Base-by-base conservation (phyloP, 2,329 filamentous ascomycete species). In the Penicillium nordicum region DNA sequence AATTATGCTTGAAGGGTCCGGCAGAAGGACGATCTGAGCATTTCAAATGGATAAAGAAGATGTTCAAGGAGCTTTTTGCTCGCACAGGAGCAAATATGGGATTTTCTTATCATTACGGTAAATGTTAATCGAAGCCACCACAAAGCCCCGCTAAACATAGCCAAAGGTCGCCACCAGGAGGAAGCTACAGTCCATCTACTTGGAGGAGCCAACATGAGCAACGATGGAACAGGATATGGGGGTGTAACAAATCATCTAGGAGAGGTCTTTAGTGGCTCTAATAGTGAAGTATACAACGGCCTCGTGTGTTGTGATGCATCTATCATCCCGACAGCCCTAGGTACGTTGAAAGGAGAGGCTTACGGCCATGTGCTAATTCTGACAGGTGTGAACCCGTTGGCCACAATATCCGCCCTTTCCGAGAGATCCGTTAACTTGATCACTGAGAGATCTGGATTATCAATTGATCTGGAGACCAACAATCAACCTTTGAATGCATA, bases 331-430 rank as follows among this genome's bases (percentile, higher is more conserved):
- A 80, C 81, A 8, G 81, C 86, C 0, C 74, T 89, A 2, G 75
- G 85, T 14, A 23, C 36, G 56, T 45, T 8, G 12, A 32, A 16
- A 27, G 11, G n/a, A 14, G 12, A 36, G 12, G 29, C 14, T 23
- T 23, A 29, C 27, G 16, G 29, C 18, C 12, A 44, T n/a, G 30
- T 46, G 14, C 38, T 43, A 6, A 51, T 36, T 46, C 41, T 53
- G 10, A 21, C 18, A 53, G 58, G 61, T 2, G 84, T 85, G 3
- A 89, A 89, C 64, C 86, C 87, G 0, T 80, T 88, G 50, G 87
- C 86, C 1, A 89, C 86, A 1, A 89, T 89, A 60, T 82, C 85
- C 0, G 86, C 87, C 3, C 78, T 90, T 21, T 85, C 87, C 0
- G 87, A 89, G 71, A 77, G 87, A 10, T 82, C 82, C 0, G 79